phyloP scores from a whole-genome alignment of 441 rosid species.

The Gossypium schwendimanii region DNA sequence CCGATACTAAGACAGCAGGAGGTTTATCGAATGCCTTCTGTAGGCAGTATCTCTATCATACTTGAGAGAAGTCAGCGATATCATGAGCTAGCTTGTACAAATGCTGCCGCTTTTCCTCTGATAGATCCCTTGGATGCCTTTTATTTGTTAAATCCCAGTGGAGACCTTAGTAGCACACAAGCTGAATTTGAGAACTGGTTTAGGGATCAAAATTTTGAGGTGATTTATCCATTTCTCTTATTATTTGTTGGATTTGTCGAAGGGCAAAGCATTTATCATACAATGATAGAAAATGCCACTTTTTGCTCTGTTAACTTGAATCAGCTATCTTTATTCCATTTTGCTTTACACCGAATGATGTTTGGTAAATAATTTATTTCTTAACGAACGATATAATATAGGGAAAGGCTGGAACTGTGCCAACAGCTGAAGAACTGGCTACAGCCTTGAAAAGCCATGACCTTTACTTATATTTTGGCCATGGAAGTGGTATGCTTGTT shows the following conservation, averaged over 20 bases:
- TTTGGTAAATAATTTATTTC: neutral
- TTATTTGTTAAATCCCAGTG: constrained; percentile 82
- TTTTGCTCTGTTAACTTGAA: neutral
- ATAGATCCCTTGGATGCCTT: constrained; percentile 95
- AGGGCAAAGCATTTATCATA: neutral
- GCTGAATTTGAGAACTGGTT: constrained; percentile 71
- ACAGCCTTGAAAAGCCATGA: constrained; percentile 72
- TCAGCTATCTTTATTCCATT: neutral
- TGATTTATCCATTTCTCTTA: constrained; percentile 18
- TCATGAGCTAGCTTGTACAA: constrained; percentile 33
- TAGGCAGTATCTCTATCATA: constrained; percentile 55
- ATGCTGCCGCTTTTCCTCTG: constrained; percentile 45
- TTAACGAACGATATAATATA: constrained; percentile 29
- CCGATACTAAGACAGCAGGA: constrained; percentile 82
- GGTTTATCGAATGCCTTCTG: constrained; percentile 95
- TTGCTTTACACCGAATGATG: neutral
- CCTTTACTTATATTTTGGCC: constrained; percentile 85
- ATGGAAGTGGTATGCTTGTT: constrained; percentile 73
- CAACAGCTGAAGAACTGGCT: constrained; percentile 60
- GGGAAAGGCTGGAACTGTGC: constrained; percentile 85
- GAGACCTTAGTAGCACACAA: constrained; percentile 71
- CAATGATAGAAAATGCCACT: neutral
- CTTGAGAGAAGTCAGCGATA: constrained; percentile 42
- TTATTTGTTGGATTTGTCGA: neutral
- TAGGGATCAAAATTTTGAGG: constrained; percentile 74